Evolutionary conservation across 2,329 filamentous ascomycete genomes (phyloP), one percentile per base, ranked within the genome.

Genomic region (Fusarium sp.): DNA sequence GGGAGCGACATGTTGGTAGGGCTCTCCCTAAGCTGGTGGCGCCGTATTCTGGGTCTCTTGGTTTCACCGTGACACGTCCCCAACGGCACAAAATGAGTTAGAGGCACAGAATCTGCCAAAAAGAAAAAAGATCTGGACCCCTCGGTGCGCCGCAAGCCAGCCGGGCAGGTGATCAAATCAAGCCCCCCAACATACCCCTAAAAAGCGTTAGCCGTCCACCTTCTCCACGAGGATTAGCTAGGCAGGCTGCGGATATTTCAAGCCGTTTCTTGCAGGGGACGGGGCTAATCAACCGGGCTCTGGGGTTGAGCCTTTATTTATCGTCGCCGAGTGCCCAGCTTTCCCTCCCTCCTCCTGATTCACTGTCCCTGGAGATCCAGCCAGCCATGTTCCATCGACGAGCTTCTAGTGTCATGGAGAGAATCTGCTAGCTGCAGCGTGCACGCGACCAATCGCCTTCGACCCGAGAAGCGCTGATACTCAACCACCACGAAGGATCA

Each of bases 261-360:
- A 23, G n/a, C 4, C n/a, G 12, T 4, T 37, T 37, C 37, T 18
- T 28, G 28, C 9, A 27, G 27, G 44, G 43, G 50, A 13, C 51
- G 18, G 15, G 28, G 30, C 18, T 7, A 13, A 18, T 39, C 39
- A 28, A 56, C 39, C 37, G 23, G 55, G 55, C 55, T 59, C 30
- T 23, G 31, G 40, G 23, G 10, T 31, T 31, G 23, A 36, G 60
- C 46, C 48, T 44, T 55, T 72, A 72, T 70, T 68, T 72, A 70
- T 70, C 58, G 31, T 7, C 11, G 44, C 15, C 37, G 23, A 30
- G 31, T 40, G 31, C 65, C 58, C 65, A 51, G 18, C 9, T 16
- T 10, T 43, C 23, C 15, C 31, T 6, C 52, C 15, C n/a, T 15
- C 41, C n/a, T 64, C 7, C 48, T 51, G 30, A 6, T 37, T 15